Percentiles rank a stretch among this genome's conserved stretches.
Conservation (phyloP, 495 filamentous ascomycete species). For the Penicillium waksmanii region DNA sequence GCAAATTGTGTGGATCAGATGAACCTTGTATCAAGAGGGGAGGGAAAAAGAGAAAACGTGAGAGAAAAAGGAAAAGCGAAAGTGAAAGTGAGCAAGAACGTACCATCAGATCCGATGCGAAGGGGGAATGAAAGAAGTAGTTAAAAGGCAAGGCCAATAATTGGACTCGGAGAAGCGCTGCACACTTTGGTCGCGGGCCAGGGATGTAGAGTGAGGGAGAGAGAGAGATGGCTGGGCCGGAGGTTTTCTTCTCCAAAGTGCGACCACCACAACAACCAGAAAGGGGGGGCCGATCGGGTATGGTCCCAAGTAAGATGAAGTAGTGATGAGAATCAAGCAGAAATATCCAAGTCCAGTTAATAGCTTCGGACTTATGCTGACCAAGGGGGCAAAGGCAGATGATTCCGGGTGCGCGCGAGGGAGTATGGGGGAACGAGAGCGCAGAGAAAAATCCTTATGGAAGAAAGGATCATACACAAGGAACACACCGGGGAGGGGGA, state of each 20-base stretch:
- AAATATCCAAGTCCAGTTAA: neutral
- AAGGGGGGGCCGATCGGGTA: neutral
- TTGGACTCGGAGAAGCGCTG: conserved; percentile 3
- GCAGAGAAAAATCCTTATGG: too few relatives aligned
- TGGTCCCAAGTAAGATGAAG: too few relatives aligned
- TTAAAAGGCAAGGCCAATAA: neutral
- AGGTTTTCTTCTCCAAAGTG: neutral
- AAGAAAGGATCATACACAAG: conserved; percentile 26
- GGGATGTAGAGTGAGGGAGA: conserved; percentile 31
- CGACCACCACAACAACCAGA: neutral
- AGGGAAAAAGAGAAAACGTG: conserved; percentile 1
- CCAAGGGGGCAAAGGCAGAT: neutral
- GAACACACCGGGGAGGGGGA: conserved; percentile 7
- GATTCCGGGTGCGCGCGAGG: conserved; percentile 5
- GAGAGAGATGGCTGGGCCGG: conserved; percentile 3
- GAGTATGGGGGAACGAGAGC: conserved; percentile 16
- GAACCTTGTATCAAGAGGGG: conserved; percentile 13
- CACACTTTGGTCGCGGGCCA: conserved; percentile 32
- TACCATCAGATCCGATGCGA: conserved; percentile 17
- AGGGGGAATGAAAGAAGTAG: conserved; percentile 1
- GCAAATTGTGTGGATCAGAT: conserved; percentile 38
- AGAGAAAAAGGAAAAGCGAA: conserved; percentile 14
- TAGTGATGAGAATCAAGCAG: neutral
- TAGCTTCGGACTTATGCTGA: neutral
- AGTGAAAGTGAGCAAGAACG: neutral